Evolutionary conservation across 1,284 basidiomycete species (phyloP).

Genomic region (Cryptococcus sp.): DNA sequence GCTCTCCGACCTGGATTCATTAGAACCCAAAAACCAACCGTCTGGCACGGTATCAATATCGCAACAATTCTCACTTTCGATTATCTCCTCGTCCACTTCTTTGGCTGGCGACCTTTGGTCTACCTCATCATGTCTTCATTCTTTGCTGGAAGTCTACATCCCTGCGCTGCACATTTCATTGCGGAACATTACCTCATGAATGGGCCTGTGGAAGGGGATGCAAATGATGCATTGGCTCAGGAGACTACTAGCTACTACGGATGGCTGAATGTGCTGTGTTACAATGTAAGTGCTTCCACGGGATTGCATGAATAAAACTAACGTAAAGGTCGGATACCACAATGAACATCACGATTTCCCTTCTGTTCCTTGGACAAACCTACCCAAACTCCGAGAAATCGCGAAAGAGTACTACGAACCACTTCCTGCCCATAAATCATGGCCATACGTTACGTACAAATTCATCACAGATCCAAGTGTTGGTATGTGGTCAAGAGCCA

Average conservation of each 20-base stretch:
- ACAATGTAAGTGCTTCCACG: constrained; percentile 64
- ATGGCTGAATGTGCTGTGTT: constrained; percentile 82
- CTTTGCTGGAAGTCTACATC: constrained; percentile 92
- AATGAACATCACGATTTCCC: constrained; percentile 99
- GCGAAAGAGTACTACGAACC: constrained; percentile 91
- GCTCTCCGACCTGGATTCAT: constrained; percentile 94
- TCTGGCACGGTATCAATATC: constrained; percentile 81
- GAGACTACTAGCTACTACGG: constrained; percentile 99
- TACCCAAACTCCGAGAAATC: constrained; percentile 73
- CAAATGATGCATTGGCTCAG: constrained; percentile 53
- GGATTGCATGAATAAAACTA: neutral
- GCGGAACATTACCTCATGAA: constrained; percentile 95
- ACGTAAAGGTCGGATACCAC: constrained; percentile 80
- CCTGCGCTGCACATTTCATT: constrained; percentile 95
- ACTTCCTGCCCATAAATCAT: constrained; percentile 79
- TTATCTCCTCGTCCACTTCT: constrained; percentile 59
- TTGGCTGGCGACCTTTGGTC: constrained; percentile 64
- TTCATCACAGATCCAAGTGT: constrained; percentile 88
- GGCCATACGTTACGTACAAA: constrained; percentile 90
- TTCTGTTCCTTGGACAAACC: constrained; percentile 89
- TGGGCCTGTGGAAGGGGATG: constrained; percentile 51
- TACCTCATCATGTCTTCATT: constrained; percentile 87
- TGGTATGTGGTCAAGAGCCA: constrained; percentile 58
- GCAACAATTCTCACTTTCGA: constrained; percentile 68
- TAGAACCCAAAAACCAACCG: constrained; percentile 71